Conservation (phyloP, 202 grass and related monocot genomes). For the Tripidium arundinaceum region DNA sequence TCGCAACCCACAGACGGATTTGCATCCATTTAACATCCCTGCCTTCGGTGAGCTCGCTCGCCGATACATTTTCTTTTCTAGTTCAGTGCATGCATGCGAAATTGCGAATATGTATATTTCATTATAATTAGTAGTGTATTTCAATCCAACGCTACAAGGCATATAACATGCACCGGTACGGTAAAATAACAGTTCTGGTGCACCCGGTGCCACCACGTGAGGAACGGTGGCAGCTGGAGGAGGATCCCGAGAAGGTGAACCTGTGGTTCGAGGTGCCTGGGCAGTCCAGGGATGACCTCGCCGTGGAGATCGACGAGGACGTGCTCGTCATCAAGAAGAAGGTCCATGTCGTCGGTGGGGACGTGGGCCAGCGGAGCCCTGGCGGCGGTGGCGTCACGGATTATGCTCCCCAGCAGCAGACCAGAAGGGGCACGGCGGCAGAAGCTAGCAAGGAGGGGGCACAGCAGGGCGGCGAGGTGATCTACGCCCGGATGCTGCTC, state of each 20-base stretch:
- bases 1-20: constrained; percentile 15
- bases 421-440: background rate
- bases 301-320: constrained; percentile 43
- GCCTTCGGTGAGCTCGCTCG: constrained; percentile 8
- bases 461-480: background rate
- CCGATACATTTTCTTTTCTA: background rate
- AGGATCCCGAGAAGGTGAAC: background rate
- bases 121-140: background rate
- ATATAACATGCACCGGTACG: background rate
- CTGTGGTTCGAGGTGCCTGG: constrained; percentile 43
- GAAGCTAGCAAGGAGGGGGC: background rate
- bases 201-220: background rate
- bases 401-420: background rate
- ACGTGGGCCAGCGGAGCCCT: background rate
- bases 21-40: constrained; percentile 28
- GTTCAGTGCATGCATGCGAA: background rate
- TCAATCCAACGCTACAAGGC: background rate
- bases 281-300: constrained; percentile 22
- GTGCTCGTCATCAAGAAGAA: constrained; percentile 38
- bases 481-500: constrained; percentile 38
- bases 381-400: background rate
- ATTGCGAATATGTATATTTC: background rate
- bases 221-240: constrained; percentile 31
- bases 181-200: background rate
- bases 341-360: background rate